Evolutionary conservation across 805 yeast genomes (phyloP), one percentile per base, ranked within the genome.

Genomic region (Candida loeiensis): DNA sequence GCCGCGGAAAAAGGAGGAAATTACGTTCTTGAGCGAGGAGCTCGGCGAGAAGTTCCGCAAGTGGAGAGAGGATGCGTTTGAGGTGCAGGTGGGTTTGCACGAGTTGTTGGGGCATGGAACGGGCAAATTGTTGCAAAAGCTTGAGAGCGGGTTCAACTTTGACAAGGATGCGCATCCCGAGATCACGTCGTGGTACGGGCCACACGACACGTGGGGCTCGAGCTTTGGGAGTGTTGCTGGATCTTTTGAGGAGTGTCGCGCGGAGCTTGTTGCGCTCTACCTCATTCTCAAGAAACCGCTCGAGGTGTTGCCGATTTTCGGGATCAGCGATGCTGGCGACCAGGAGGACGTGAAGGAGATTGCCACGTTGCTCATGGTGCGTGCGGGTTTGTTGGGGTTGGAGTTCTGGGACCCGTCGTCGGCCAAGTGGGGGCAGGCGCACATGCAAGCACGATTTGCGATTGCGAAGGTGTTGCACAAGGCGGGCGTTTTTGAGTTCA

Each of bases 81-180:
- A 88, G 62, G 93, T 88, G 32, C 95, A 88, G 64, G 96, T 88
- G 37, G 96, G 96, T 40, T 83, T 88, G 52, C 96, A 88, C 63
- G 96, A 88, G 63, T 70, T 88, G 48, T 72, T 88, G 46, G 96
- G 96, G 12, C 96, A 88, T 56, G 96, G 96, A 29, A 78, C 93
- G 4, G 96, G 96, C 37, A 88, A 87, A 61, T 69, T 88, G 43
- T 66, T 88, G 50, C 74, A 74, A 45, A 71, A 69, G 44, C 64
- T 69, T 4, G 77, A 78, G 36, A 84, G 84, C 8, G 59, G 66
- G 17, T 88, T 73, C 72, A 88, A 88, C 61, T 88, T 85, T 55
- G 89, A 87, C 61, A 67, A 62, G 37, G 56, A 59, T 11, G 71
- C 71, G 40, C 85, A 88, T 38, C 89, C 90, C 8, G 85, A 88